phyloP scores from a whole-genome alignment of 1,139 yeast species.

The Pichia inconspicua region DNA sequence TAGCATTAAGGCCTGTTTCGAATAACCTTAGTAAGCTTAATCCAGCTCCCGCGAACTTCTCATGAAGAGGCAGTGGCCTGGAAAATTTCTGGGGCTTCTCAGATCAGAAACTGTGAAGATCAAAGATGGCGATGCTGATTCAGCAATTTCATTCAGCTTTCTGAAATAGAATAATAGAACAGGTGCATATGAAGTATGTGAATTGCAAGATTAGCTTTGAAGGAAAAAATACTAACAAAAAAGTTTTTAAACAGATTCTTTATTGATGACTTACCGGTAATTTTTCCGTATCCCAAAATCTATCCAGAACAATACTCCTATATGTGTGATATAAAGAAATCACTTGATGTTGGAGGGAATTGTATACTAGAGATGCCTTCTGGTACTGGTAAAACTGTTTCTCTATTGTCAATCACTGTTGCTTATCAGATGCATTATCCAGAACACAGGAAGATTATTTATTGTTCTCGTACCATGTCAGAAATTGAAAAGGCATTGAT shows the following conservation, averaged over 20 bases:
- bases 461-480: constrained; percentile 99
- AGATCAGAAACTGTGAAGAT: background rate
- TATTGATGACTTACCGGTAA: constrained; percentile 90
- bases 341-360: constrained; percentile 95
- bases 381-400: constrained; percentile 98
- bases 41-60: no score
- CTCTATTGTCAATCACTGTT: constrained; percentile 79
- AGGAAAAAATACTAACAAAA: background rate
- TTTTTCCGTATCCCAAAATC: constrained; percentile 94
- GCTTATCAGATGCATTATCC: constrained; percentile 96
- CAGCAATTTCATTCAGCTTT: background rate
- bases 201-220: no score
- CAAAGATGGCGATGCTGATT: background rate
- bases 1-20: no score
- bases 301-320: constrained; percentile 98
- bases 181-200: constrained; percentile 9
- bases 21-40: no score
- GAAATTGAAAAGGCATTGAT: constrained; percentile 96
- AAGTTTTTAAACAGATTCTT: constrained; percentile 43
- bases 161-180: background rate
- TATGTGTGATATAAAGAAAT: constrained; percentile 90
- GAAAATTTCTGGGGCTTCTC: background rate
- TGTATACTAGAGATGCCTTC: constrained; percentile 98
- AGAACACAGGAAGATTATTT: constrained; percentile 86
- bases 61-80: no score